These are phyloP conservation scores for Closterium sp. DNA, from an alignment of 139 green algal genomes.

Conservation along the genomic window DNA sequence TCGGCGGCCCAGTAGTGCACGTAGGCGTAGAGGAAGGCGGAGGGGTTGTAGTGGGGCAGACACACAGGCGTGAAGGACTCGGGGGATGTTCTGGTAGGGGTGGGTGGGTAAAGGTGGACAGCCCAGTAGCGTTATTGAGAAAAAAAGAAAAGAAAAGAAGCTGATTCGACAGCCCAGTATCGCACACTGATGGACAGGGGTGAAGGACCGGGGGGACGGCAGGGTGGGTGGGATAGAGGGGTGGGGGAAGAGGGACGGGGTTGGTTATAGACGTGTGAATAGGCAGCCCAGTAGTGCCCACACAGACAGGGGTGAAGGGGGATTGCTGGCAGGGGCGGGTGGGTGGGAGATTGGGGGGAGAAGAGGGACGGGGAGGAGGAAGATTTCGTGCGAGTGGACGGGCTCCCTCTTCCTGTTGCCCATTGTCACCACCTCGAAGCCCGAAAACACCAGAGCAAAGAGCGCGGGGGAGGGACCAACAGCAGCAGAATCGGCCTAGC, in stretches of 20 bases:
- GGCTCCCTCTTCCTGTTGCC: too few species aligned
- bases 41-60: constrained; percentile 74
- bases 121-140: not conserved
- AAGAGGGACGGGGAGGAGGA: not conserved
- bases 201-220: too few species aligned
- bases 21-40: constrained; percentile 80
- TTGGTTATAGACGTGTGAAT: too few species aligned
- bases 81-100: not conserved
- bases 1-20: constrained; percentile 56
- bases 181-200: not conserved
- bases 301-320: too few species aligned
- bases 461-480: not conserved
- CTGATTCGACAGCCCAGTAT: not conserved
- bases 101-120: constrained; percentile 1
- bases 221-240: not conserved
- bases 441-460: not conserved
- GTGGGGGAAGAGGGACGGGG: not conserved
- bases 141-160: not conserved
- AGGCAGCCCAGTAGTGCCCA: too few species aligned
- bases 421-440: not conserved
- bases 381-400: too few species aligned
- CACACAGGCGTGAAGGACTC: constrained; percentile 79
- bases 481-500: too few species aligned
- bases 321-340: too few species aligned
- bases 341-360: constrained; percentile 9